Evolutionary conservation across 495 filamentous ascomycete genomes (phyloP).

Genomic region (Penicillium goetzii): DNA sequence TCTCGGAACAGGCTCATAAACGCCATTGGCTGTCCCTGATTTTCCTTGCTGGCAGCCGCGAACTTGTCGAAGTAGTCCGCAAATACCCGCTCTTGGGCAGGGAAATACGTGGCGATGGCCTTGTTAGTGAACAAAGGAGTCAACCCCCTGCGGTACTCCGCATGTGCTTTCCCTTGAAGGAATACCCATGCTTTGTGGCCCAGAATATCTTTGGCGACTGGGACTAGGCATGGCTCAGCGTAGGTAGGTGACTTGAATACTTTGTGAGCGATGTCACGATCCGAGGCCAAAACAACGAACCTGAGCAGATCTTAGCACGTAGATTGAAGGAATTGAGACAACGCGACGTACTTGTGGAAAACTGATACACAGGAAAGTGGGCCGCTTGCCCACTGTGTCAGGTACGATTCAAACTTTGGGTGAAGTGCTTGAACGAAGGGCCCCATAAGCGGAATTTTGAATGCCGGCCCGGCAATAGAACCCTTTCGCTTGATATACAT

Average conservation of each 20-base stretch:
- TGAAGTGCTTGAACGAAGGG: conserved; percentile 86
- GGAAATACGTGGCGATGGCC: conserved; percentile 82
- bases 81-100: conserved; percentile 84
- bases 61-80: conserved; percentile 79
- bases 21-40: conserved; percentile 63
- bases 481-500: conserved; percentile 82
- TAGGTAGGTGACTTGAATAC: conserved; percentile 88
- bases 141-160: conserved; percentile 90
- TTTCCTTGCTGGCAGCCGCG: conserved; percentile 63
- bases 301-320: conserved; percentile 42
- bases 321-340: neutral
- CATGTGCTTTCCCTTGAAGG: conserved; percentile 83
- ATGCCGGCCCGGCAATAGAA: conserved; percentile 73
- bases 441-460: conserved; percentile 88
- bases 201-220: conserved; percentile 85
- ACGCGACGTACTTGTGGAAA: conserved; percentile 81
- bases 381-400: conserved; percentile 83
- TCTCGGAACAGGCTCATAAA: conserved; percentile 90
- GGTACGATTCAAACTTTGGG: conserved; percentile 82
- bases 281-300: conserved; percentile 93
- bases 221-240: conserved; percentile 91
- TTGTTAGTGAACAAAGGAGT: conserved; percentile 88
- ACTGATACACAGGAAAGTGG: conserved; percentile 90
- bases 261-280: conserved; percentile 88
- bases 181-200: conserved; percentile 91